A percentile compares a stretch with the other conserved stretches of the same genome.
Conservation (phyloP, 2,329 filamentous ascomycete species). For the Helicocarpus griseus region DNA sequence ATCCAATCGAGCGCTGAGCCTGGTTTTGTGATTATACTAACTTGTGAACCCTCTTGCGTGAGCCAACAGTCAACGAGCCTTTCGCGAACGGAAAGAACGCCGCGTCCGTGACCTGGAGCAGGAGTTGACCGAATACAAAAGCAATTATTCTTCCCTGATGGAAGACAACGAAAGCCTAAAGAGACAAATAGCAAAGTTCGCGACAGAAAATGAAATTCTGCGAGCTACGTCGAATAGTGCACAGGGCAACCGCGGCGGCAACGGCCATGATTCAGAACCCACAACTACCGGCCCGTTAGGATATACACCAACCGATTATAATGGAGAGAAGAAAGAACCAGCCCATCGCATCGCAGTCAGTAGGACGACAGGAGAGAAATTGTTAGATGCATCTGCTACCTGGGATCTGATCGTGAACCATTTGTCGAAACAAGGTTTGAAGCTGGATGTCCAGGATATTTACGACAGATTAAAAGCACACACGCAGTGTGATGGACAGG, state of each 20-base stretch:
- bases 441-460: slow-evolving; percentile 73
- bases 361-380: slow-evolving; percentile 53
- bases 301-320: slow-evolving; percentile 62
- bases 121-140: slow-evolving; percentile 69
- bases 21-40: neutral
- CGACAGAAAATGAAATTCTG: slow-evolving; percentile 87
- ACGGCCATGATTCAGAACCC: slow-evolving; percentile 22
- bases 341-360: slow-evolving; percentile 61
- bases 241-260: neutral
- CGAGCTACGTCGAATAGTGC: slow-evolving; percentile 58
- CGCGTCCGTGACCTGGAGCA: slow-evolving; percentile 89
- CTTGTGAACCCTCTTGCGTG: neutral
- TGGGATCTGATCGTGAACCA: slow-evolving; percentile 87
- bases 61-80: slow-evolving; percentile 72
- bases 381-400: slow-evolving; percentile 66
- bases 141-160: slow-evolving; percentile 59
- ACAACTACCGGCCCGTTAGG: slow-evolving; percentile 57
- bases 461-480: slow-evolving; percentile 65
- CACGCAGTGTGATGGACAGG: slow-evolving; percentile 76
- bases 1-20: neutral
- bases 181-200: slow-evolving; percentile 70
- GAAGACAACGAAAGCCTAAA: slow-evolving; percentile 82
- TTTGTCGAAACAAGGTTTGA: slow-evolving; percentile 62
- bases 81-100: slow-evolving; percentile 89
- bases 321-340: slow-evolving; percentile 22